phyloP scores from a whole-genome alignment of 2,329 filamentous ascomycete genomes.

The Alternaria ethzedia region DNA sequence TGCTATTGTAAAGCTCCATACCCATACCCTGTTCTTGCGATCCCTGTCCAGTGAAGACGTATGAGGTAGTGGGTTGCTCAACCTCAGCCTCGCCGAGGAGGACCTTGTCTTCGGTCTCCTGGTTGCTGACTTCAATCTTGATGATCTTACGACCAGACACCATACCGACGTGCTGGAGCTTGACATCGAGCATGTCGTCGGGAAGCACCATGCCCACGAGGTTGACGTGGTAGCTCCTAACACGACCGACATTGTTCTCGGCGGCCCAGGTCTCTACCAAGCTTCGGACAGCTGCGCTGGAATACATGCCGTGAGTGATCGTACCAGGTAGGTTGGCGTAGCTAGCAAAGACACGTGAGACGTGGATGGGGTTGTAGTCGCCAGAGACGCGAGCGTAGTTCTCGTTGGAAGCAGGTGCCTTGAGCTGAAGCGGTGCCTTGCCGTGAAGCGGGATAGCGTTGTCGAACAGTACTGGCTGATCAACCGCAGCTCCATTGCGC shows the following conservation, averaged over 20 bases:
- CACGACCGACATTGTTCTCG: conserved; percentile 96
- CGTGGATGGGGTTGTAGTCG: conserved; percentile 98
- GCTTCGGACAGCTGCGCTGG: conserved; percentile 92
- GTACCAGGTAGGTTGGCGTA: conserved; percentile 96
- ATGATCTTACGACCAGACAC: conserved; percentile 98
- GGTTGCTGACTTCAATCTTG: conserved; percentile 96
- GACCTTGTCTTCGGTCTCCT: conserved; percentile 95
- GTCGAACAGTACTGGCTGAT: conserved; percentile 96
- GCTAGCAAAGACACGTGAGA: conserved; percentile 93
- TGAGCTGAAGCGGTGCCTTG: conserved; percentile 85
- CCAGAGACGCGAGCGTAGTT: conserved; percentile 97
- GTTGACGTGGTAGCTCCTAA: conserved; percentile 95
- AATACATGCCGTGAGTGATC: conserved; percentile 99
- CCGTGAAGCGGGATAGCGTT: conserved; percentile 95
- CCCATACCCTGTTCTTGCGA: conserved; percentile 99
- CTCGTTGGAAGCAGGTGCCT: conserved; percentile 94
- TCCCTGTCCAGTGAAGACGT: conserved; percentile 97
- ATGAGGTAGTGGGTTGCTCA: conserved; percentile 94
- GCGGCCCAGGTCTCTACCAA: conserved; percentile 98
- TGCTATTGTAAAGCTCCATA: conserved; percentile 97
- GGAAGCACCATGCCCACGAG: conserved; percentile 99
- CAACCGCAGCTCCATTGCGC: conserved; percentile 87
- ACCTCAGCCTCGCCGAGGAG: conserved; percentile 94
- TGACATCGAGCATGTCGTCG: conserved; percentile 93
- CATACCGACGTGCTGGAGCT: conserved; percentile 96